phyloP scores from a whole-genome alignment of 805 yeast genomes.

The Dipodascopsis uninucleata region DNA sequence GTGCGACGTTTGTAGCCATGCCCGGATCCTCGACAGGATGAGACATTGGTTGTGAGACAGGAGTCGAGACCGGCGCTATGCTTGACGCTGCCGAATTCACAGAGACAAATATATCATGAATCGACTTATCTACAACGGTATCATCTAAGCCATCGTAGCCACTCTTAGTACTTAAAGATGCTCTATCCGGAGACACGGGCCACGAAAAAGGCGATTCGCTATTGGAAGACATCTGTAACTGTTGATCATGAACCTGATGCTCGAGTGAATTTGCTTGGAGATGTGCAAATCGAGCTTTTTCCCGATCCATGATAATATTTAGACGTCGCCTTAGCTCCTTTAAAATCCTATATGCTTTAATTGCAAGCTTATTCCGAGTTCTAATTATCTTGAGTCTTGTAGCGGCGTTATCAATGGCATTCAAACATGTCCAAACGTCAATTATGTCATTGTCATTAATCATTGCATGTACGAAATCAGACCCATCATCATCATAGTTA shows the following conservation, averaged over 20 bases:
- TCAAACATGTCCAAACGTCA: slow-evolving; percentile 20
- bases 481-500: slow-evolving; percentile 18
- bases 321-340: slow-evolving; percentile 23
- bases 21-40: too few species aligned
- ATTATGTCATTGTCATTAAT: slow-evolving; percentile 13
- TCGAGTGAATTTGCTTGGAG: neutral
- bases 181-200: too few species aligned
- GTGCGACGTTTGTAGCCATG: too few species aligned
- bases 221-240: neutral
- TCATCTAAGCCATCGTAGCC: too few species aligned
- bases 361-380: slow-evolving; percentile 17
- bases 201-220: too few species aligned
- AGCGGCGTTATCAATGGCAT: slow-evolving; percentile 20
- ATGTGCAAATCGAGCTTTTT: slow-evolving; percentile 12
- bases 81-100: too few species aligned
- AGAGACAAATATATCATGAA: too few species aligned
- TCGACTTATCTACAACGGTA: too few species aligned
- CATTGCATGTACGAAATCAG: neutral
- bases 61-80: too few species aligned
- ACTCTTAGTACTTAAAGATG: too few species aligned
- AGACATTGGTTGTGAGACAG: too few species aligned
- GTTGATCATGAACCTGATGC: slow-evolving; percentile 1
- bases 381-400: slow-evolving; percentile 13
- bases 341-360: slow-evolving; percentile 19
- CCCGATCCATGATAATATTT: slow-evolving; percentile 23